These are phyloP conservation scores for Penicillium nucicola DNA, from an alignment of 495 filamentous ascomycete genomes.

Conservation along the genomic window DNA sequence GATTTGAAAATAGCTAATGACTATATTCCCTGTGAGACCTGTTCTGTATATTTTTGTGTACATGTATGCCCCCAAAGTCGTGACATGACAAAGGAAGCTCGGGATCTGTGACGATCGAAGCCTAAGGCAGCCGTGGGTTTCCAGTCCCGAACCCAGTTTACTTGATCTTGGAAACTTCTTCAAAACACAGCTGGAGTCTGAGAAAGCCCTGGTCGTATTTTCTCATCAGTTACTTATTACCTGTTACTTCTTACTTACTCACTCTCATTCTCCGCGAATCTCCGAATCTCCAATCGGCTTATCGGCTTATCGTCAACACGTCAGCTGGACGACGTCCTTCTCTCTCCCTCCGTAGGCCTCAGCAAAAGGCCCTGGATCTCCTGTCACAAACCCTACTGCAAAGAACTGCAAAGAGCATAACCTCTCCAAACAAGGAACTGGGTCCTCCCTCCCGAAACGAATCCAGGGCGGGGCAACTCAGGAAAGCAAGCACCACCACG, in stretches of 20 bases:
- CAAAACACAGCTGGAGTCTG: neutral
- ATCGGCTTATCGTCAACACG: slow-evolving; percentile 10
- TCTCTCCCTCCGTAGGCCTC: neutral
- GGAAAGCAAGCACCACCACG: slow-evolving; percentile 3
- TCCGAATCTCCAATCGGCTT: slow-evolving; percentile 3
- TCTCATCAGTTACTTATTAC: too few species aligned
- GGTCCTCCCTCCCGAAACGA: neutral
- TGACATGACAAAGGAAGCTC: neutral
- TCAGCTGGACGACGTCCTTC: slow-evolving; percentile 1
- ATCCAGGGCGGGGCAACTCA: slow-evolving; percentile 6
- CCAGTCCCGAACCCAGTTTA: neutral
- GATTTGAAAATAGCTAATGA: neutral
- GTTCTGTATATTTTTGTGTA: too few species aligned
- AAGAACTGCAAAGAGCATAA: neutral
- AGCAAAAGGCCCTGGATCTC: too few species aligned
- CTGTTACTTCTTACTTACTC: too few species aligned
- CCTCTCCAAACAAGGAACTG: neutral
- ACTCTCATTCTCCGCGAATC: neutral
- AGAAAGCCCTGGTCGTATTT: neutral
- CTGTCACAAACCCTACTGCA: neutral
- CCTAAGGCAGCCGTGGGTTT: neutral
- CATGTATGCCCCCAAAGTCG: too few species aligned
- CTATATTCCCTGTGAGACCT: too few species aligned
- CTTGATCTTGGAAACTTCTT: neutral
- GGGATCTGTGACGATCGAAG: neutral